A percentile compares a stretch with the other conserved stretches of the same genome.
Evolutionary conservation across 1,139 yeast species (phyloP).

Genomic region (Pichia sp.): DNA sequence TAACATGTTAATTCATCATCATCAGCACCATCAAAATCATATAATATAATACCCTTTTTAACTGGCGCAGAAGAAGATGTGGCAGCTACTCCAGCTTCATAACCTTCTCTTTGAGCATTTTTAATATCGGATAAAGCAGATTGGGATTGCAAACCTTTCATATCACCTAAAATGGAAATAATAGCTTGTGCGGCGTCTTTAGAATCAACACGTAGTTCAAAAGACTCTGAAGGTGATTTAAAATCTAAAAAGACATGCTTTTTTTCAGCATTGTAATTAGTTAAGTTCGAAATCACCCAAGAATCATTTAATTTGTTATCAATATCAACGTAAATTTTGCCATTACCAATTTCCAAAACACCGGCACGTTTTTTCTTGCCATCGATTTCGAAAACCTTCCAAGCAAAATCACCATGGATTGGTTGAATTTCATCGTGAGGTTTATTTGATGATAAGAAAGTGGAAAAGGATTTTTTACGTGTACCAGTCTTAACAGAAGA

Average conservation of each 20-base stretch:
- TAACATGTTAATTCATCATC: conserved; percentile 71
- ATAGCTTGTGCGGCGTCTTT: conserved; percentile 86
- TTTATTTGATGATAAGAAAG: conserved; percentile 10
- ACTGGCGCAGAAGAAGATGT: too few species aligned
- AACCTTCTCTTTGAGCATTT: conserved; percentile 51
- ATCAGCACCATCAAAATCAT: conserved; percentile 86
- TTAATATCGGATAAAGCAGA: conserved; percentile 81
- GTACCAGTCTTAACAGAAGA: conserved; percentile 18
- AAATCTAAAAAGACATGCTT: conserved; percentile 90
- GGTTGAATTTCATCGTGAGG: conserved; percentile 25
- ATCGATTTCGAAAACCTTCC: conserved; percentile 89
- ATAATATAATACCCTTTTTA: conserved; percentile 66
- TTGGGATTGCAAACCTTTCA: conserved; percentile 78
- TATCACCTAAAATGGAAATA: conserved; percentile 68
- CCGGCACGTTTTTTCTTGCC: conserved; percentile 71
- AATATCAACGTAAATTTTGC: conserved; percentile 47
- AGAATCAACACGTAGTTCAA: conserved; percentile 85
- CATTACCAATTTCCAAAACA: conserved; percentile 56
- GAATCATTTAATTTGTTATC: conserved; percentile 39
- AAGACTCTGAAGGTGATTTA: conserved; percentile 68
- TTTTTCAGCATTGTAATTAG: conserved; percentile 75
- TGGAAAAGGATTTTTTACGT: conserved; percentile 14
- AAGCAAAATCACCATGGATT: conserved; percentile 41
- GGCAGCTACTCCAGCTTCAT: conserved; percentile 28
- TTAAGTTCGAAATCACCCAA: conserved; percentile 73